Evolutionary conservation across 495 filamentous ascomycete species (phyloP).

Genomic region (Chaetomium cochliodes): DNA sequence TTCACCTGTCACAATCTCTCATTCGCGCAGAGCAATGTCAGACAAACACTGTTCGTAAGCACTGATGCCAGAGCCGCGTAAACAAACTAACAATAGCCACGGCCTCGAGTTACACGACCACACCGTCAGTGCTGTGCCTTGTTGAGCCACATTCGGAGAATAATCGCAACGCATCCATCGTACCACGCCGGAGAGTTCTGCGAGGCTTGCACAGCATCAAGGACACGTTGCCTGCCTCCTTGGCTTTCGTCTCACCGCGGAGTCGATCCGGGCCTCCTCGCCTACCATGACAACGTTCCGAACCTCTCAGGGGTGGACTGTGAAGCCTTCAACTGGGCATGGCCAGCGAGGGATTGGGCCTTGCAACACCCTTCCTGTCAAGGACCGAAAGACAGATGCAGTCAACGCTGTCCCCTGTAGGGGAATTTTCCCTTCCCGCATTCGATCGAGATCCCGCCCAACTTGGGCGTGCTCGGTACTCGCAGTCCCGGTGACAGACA

Average conservation of each 20-base stretch:
- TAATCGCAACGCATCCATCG: not conserved
- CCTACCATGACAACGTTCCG: not conserved
- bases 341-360: no score
- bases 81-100: not conserved
- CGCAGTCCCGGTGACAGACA: not conserved
- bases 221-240: not conserved
- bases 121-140: not conserved
- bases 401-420: no score
- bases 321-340: not conserved
- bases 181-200: not conserved
- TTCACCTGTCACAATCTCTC: not conserved
- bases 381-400: no score
- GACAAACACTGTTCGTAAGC: not conserved
- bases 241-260: not conserved
- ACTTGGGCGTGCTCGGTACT: not conserved
- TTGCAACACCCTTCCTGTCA: no score
- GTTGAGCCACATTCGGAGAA: conserved; percentile 8
- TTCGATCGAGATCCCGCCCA: not conserved
- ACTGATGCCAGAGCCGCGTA: not conserved
- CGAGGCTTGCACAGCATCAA: not conserved
- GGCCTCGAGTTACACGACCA: not conserved
- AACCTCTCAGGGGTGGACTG: not conserved
- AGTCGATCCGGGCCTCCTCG: not conserved
- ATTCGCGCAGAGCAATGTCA: not conserved
- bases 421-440: not conserved